Evolutionary conservation across 768 basidiomycete species (phyloP), one percentile per base, ranked within the genome.

Genomic region (Exidia glandulosa): DNA sequence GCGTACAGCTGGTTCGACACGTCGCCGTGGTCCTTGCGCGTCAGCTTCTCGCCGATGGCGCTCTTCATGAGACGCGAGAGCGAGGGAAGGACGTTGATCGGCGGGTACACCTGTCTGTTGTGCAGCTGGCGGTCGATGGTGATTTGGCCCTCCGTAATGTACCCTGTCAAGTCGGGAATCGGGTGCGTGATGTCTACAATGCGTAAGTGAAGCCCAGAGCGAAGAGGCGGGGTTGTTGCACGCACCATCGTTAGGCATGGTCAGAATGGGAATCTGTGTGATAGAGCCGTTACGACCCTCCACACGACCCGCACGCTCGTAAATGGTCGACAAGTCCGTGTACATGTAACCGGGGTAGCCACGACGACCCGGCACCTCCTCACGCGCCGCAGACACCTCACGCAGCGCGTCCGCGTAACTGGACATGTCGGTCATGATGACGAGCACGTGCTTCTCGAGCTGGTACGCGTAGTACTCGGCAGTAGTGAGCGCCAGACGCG

Each of bases 401-500:
- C 94, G 92, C 72, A 97, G 76, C 4, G 94, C 94, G 74, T 97
- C 94, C 47, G 94, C 94, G 72, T 97, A 96, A 50, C 93, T 95
- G 33, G 90, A 93, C 96, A 99, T 99, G 72, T 99, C 96, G 50
- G 96, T 99, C 71, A 98, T 77, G 73, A 99, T 98, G 62, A 99
- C 96, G 71, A 99, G 80, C 55, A 99, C 96, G 76, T 99, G 96
- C 77, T 98, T 99, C 80, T 98, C 96, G 61, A 99, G 80, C 72
- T 98, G 95, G 78, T 99, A 99, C 32, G 96, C 96, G 70, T 96
- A 98, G 78, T 98, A 99, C 68, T 99, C 96, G 59, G 96, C 96
- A 7, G 96, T 98, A 27, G 96, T 98, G 66, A 99, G 79, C 33
- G 96, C 96, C 62, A 99, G 81, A 71, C 96, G 94, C 32, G 96